A percentile compares a stretch with the other conserved stretches of the same genome.
Evolutionary conservation across 805 yeast genomes (phyloP).

Genomic region (Ogataea henricii): DNA sequence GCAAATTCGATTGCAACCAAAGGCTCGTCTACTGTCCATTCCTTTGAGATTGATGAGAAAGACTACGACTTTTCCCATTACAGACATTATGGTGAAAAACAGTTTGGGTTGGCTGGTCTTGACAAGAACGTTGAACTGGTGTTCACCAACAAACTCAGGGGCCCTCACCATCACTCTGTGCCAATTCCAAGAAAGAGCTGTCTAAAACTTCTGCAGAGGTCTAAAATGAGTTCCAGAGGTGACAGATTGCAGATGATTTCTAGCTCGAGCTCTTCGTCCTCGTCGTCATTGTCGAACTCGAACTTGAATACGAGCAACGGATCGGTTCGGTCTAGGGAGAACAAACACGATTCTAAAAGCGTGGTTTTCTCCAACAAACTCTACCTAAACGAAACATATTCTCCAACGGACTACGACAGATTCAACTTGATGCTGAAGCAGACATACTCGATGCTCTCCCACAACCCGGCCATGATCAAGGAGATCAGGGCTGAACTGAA

Average conservation of each 20-base stretch:
- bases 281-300: conserved; percentile 4
- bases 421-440: conserved; percentile 54
- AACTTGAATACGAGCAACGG: no score
- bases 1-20: conserved; percentile 18
- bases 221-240: background rate
- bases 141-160: conserved; percentile 6
- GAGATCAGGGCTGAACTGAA: conserved; percentile 67
- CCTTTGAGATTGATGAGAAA: conserved; percentile 25
- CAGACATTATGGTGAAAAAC: conserved; percentile 21
- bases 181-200: conserved; percentile 10
- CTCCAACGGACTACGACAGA: conserved; percentile 55
- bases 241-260: background rate
- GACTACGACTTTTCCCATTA: conserved; percentile 23
- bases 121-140: conserved; percentile 12
- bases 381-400: conserved; percentile 52
- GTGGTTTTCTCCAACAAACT: conserved; percentile 49
- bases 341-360: background rate
- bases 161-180: background rate
- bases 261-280: conserved; percentile 2
- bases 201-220: conserved; percentile 7
- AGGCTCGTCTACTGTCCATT: conserved; percentile 17
- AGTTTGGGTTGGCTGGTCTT: conserved; percentile 8
- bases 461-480: conserved; percentile 52
- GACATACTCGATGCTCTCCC: conserved; percentile 41
- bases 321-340: background rate